Base-by-base conservation (phyloP, 306 rosid species). In the Cicer cuneatum region DNA sequence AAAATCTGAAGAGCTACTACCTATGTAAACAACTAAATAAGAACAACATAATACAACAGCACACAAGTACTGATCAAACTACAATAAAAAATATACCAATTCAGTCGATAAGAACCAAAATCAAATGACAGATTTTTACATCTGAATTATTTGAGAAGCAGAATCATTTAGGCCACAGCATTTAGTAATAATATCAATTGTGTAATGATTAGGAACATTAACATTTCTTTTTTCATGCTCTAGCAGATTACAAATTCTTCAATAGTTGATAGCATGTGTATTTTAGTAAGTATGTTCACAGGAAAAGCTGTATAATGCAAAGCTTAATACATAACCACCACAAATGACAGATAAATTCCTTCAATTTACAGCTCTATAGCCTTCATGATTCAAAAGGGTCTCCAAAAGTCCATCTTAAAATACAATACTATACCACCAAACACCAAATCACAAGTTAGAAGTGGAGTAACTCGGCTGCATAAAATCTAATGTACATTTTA, bases 141-240 rank as follows among this genome's bases (percentile, higher is more conserved):
- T 69, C 61, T 61, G 12, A 71, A 54, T 60, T 21, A 43, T 42
- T 37, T 8, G 14, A 60, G 48, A 66, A 78, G 72, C 51, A 69
- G 14, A 15, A 46, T 2, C 19, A 37, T 43, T 45, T 73, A 73
- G 58, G 58, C 56, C 60, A 65, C 33, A 46, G 0, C 16, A 59
- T 72, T 40, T 59, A 51, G 51, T 57, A 43, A 58, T 40, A 71
- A 64, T 49, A 49, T 60, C 68, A 58, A 72, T 41, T 29, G n/a
- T 48, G 72, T 66, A 53, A 46, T 16, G 37, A 56, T 12, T 15
- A 77, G 53, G 72, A 56, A 12, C 82, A 82, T 40, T 65, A 47
- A 47, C 29, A 72, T 66, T 66, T 75, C 56, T 54, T 71, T 46
- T 69, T 63, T 47, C 14, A 7, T 14, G 15, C 21, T 16, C 21